These are phyloP conservation scores for Auriculariales sp. DNA, from an alignment of 768 basidiomycete genomes.

Conservation along the genomic window DNA sequence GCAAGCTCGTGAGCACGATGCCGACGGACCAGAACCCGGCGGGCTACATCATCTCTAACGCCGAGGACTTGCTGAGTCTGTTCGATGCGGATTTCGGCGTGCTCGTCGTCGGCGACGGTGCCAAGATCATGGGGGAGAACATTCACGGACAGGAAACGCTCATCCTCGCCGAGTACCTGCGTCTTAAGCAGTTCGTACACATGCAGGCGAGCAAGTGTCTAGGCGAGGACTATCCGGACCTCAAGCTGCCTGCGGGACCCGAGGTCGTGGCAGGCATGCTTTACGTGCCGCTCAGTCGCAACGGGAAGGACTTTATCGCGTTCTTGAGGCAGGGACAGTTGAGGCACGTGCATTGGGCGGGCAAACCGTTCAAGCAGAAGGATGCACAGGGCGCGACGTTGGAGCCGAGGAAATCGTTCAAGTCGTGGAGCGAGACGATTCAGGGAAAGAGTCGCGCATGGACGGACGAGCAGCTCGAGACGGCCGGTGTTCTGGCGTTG, in stretches of 20 bases:
- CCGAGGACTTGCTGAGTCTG: constrained; percentile 60
- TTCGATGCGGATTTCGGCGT: constrained; percentile 72
- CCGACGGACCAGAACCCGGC: constrained; percentile 52
- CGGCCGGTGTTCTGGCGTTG: constrained; percentile 61
- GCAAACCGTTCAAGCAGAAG: constrained; percentile 42
- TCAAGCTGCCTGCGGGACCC: constrained; percentile 38
- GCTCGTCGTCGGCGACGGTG: constrained; percentile 54
- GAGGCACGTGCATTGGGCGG: constrained; percentile 65
- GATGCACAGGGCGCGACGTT: constrained; percentile 25
- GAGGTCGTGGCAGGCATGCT: constrained; percentile 61
- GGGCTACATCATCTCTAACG: constrained; percentile 67
- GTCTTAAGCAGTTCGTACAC: constrained; percentile 55
- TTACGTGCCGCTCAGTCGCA: constrained; percentile 56
- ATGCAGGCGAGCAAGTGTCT: constrained; percentile 48
- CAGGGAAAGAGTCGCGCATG: constrained; percentile 53
- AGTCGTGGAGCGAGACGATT: constrained; percentile 59
- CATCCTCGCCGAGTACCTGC: constrained; percentile 66
- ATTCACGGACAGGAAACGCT: constrained; percentile 65
- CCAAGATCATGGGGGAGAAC: constrained; percentile 55
- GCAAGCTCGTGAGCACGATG: constrained; percentile 67
- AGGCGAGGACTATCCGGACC: constrained; percentile 58
- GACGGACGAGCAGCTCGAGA: constrained; percentile 76
- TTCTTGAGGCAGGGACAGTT: constrained; percentile 66
- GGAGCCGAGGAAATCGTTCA: constrained; percentile 66
- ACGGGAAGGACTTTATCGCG: constrained; percentile 68